phyloP scores from a whole-genome alignment of 306 rosid genomes.

The Cucumis melo region DNA sequence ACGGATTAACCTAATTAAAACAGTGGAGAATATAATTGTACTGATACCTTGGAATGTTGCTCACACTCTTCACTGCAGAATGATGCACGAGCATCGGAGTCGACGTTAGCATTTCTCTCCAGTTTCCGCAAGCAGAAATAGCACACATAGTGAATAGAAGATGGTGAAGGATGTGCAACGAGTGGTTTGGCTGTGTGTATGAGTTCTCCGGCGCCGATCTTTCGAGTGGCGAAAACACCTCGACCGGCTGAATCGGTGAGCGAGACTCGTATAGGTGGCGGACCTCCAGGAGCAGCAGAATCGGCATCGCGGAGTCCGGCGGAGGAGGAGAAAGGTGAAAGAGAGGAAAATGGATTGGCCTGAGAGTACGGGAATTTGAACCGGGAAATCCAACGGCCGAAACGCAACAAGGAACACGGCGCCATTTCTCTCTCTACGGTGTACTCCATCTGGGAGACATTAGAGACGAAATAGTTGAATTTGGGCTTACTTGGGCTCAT shows the following conservation, averaged over 20 bases:
- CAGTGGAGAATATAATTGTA: background rate
- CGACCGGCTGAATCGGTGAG: slow-evolving; percentile 63
- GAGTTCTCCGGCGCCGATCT: slow-evolving; percentile 55
- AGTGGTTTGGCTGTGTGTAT: slow-evolving; percentile 70
- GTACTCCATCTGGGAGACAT: background rate
- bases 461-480: background rate
- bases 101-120: background rate
- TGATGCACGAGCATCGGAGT: slow-evolving; percentile 11
- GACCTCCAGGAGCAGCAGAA: slow-evolving; percentile 20
- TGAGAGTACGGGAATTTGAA: slow-evolving; percentile 7
- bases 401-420: slow-evolving; percentile 8
- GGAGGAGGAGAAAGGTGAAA: slow-evolving; percentile 13
- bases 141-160: slow-evolving; percentile 31
- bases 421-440: slow-evolving; percentile 16
- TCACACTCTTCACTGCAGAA: slow-evolving; percentile 48
- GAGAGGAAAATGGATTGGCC: slow-evolving; percentile 3
- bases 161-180: slow-evolving; percentile 47
- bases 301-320: background rate
- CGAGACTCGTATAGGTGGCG: slow-evolving; percentile 66
- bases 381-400: slow-evolving; percentile 23
- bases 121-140: slow-evolving; percentile 52
- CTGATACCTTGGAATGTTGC: slow-evolving; percentile 30
- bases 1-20: background rate
- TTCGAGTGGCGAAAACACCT: slow-evolving; percentile 67
- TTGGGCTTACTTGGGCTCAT: background rate